phyloP scores from a whole-genome alignment of 176 grass and related monocot genomes.

The Triticum urartu region DNA sequence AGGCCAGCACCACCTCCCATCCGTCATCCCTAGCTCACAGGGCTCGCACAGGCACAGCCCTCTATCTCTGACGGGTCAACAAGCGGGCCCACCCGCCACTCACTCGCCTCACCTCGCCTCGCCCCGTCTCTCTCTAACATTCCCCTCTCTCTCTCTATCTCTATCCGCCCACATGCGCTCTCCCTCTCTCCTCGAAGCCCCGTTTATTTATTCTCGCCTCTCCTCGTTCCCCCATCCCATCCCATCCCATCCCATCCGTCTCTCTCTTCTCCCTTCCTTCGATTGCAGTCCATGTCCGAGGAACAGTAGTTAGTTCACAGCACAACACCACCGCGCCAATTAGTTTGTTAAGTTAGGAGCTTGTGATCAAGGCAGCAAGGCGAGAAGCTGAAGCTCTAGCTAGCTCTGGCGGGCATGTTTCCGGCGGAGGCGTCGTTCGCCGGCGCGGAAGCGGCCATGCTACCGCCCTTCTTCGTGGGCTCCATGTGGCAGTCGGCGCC shows the following conservation, averaged over 20 bases:
- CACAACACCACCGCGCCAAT: neutral
- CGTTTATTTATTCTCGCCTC: slow-evolving; percentile 27
- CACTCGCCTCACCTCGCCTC: neutral
- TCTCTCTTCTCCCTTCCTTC: neutral
- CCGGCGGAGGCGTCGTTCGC: slow-evolving; percentile 33
- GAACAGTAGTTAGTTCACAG: slow-evolving; percentile 23
- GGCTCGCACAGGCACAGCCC: slow-evolving; percentile 12
- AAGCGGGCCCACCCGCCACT: slow-evolving; percentile 32
- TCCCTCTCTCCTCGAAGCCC: slow-evolving; percentile 1
- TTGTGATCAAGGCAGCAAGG: neutral
- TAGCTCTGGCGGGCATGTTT: slow-evolving; percentile 25
- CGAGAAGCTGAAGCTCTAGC: neutral
- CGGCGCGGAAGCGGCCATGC: slow-evolving; percentile 20
- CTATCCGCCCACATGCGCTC: neutral
- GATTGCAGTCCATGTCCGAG: slow-evolving; percentile 23
- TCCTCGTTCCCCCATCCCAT: slow-evolving; percentile 23
- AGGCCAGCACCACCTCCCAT: neutral
- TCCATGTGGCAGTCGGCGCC: slow-evolving; percentile 22
- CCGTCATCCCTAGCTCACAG: slow-evolving; percentile 17
- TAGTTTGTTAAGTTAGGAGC: neutral
- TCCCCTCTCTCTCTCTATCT: neutral
- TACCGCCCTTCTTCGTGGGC: slow-evolving; percentile 55
- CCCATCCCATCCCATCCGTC: slow-evolving; percentile 22
- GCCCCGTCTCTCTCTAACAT: neutral
- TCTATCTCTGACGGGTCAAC: slow-evolving; percentile 39